Evolutionary conservation across 768 basidiomycete genomes (phyloP), one percentile per base, ranked within the genome.

Genomic region (Boletus edulis): DNA sequence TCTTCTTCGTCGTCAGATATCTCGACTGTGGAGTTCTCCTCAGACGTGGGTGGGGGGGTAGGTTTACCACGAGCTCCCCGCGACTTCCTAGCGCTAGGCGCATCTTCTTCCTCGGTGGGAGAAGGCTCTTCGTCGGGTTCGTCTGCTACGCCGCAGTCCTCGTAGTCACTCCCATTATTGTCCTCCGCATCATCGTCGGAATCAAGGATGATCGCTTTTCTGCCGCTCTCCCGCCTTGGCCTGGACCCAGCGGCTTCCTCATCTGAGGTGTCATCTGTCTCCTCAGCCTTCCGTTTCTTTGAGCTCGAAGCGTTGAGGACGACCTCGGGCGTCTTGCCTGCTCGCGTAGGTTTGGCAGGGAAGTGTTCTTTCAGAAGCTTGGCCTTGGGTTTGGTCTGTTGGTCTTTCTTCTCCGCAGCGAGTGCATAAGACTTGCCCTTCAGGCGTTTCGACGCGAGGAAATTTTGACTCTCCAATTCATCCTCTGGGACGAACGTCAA

Each of bases 351-450:
- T 52, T 69, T 70, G 37, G 67, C 69, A 37, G 63, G 61, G 48
- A 63, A 65, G 38, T 46, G 27, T 15, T 69, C 66, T 46, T 52
- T 66, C 15, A 67, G 62, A 20, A n/a, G 5, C 31, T 14, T 14
- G 13, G 3, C 38, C 17, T 12, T 31, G 5, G 49, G 10, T 44
- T 55, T 57, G 15, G 51, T 61, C 47, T 45, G 59, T 13, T 72
- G 65, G 2, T 64, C 64, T 22, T 65, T 59, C 34, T 68, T 67
- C 59, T 76, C 77, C 32, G 76, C 78, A 27, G 83, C 84, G 5
- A 86, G 80, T 32, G 85, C 82, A 67, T 91, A 91, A 3, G 79
- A 75, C 65, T 84, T 86, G 38, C 91, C 91, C 66, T 84, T 88
- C 46, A 91, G 74, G 39, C 91, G 81, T 65, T 91, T 93, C 18